A percentile compares a stretch with the other conserved stretches of the same genome.
Conservation (phyloP, 495 filamentous ascomycete genomes). For the Penicillium argentinense region DNA sequence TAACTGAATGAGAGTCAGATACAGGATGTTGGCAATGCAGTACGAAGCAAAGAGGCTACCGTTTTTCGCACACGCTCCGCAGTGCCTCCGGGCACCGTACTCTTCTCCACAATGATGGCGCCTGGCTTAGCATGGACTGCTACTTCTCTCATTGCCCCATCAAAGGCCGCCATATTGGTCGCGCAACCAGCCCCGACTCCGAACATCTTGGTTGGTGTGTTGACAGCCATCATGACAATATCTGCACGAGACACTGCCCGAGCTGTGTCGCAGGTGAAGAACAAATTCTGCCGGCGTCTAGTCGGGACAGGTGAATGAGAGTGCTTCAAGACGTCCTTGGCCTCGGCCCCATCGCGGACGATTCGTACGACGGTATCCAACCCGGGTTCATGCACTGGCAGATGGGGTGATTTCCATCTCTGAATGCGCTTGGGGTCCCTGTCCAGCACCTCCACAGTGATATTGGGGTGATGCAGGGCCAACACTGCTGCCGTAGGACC, state of each 20-base stretch:
- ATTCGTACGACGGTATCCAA: slow-evolving; percentile 64
- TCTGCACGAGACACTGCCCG: slow-evolving; percentile 65
- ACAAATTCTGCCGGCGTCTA: slow-evolving; percentile 55
- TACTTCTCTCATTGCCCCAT: slow-evolving; percentile 65
- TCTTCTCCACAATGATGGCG: slow-evolving; percentile 81
- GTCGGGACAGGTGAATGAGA: too few species aligned
- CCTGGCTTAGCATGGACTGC: slow-evolving; percentile 63
- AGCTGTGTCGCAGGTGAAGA: slow-evolving; percentile 68
- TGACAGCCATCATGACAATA: slow-evolving; percentile 75
- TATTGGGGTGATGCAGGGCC: slow-evolving; percentile 66
- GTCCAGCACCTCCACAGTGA: slow-evolving; percentile 72
- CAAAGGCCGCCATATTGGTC: slow-evolving; percentile 71
- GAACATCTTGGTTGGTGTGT: slow-evolving; percentile 75
- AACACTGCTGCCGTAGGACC: slow-evolving; percentile 76
- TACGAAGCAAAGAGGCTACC: slow-evolving; percentile 31
- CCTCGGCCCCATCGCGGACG: slow-evolving; percentile 55
- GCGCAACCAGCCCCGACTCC: slow-evolving; percentile 71
- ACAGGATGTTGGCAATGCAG: slow-evolving; percentile 63
- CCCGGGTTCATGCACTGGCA: slow-evolving; percentile 78
- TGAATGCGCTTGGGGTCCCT: slow-evolving; percentile 61
- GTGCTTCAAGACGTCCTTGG: neutral
- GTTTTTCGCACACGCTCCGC: slow-evolving; percentile 68
- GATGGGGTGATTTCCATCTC: slow-evolving; percentile 69
- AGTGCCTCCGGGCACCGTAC: slow-evolving; percentile 78
- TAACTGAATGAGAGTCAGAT: slow-evolving; percentile 30